Evolutionary conservation across 495 filamentous ascomycete genomes (phyloP).

Genomic region (Neurospora sp.): DNA sequence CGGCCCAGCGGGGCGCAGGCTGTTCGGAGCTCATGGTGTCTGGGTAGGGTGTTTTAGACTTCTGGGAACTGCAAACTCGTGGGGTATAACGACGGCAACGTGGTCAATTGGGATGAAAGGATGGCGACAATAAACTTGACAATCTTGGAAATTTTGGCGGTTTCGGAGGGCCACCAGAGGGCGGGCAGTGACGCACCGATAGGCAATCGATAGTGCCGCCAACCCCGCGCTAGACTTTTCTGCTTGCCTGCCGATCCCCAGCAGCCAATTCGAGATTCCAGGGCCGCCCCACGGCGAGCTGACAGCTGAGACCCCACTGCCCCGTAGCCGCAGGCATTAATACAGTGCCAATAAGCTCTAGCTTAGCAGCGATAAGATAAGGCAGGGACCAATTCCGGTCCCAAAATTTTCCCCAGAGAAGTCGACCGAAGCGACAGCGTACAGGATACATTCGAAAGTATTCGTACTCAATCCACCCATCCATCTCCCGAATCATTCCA

Average conservation of each 20-base stretch:
- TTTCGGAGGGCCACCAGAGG: not conserved
- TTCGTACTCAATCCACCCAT: not conserved
- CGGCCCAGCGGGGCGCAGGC: conserved; percentile 50
- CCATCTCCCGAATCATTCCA: not conserved
- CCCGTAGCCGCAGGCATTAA: not conserved
- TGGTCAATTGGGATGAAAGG: not conserved
- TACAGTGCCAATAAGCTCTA: not conserved
- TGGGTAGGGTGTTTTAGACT: not conserved
- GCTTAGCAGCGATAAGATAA: not conserved
- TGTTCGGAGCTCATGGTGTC: conserved; percentile 27
- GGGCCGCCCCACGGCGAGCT: not conserved
- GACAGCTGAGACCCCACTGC: not conserved
- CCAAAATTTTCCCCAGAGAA: not conserved
- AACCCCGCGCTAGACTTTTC: not conserved
- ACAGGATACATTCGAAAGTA: not conserved
- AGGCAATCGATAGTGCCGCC: not conserved
- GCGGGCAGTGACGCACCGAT: not conserved
- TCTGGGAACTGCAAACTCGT: not conserved
- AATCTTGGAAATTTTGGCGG: not conserved
- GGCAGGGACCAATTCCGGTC: not conserved
- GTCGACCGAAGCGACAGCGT: not conserved
- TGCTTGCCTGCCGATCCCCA: not conserved
- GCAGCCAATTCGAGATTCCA: not conserved
- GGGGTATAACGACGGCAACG: not conserved
- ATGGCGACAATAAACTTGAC: not conserved